Evolutionary conservation across 306 rosid genomes (phyloP), one percentile per base, ranked within the genome.

Genomic region (Carpinus viminea): DNA sequence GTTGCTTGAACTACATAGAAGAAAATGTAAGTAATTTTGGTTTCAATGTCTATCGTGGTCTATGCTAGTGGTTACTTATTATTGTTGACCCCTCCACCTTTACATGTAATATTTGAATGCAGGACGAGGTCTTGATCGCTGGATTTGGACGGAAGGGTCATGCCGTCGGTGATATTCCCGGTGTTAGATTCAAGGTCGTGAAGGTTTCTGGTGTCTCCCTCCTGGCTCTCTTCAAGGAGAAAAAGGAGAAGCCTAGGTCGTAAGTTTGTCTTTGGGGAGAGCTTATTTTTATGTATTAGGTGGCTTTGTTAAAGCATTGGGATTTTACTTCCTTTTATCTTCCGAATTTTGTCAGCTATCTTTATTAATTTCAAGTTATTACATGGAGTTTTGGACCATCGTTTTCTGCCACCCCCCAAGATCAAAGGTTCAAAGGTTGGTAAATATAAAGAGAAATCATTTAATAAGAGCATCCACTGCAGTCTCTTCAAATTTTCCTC

Each of bases 121-220:
- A 92, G 97, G 97, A 92, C 52, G 97, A 90, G 81, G 97, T 90
- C 5, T 83, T 92, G 93, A 92, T 92, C 0, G 94, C 97, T 43
- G 96, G 93, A 82, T 91, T 91, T 76, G 96, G 96, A 68, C 76
- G 96, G 0, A 91, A 91, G 38, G 93, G 97, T 66, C 97, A 92
- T 12, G 95, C 97, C 0, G 95, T 92, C 1, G 97, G 97, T 50
- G 97, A 92, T 88, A 91, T 92, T 80, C 94, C 97, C n/a, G 97
- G 97, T 10, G 97, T 92, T 54, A 76, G 94, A n/a, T 90, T 92
- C 79, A 88, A 92, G 89, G 94, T 92, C 36, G 92, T 90, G 74
- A 91, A 90, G 80, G 93, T 87, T 12, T 88, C 90, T 2, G 89
- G 93, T 61, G 96, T 91, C 12, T 90, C 92, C 47, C 92, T 92